Percentiles rank a stretch among this genome's conserved stretches.
These are phyloP conservation scores for Coemansia umbellata DNA, from an alignment of 192 early-diverging fungal genomes.

Conservation along the genomic window DNA sequence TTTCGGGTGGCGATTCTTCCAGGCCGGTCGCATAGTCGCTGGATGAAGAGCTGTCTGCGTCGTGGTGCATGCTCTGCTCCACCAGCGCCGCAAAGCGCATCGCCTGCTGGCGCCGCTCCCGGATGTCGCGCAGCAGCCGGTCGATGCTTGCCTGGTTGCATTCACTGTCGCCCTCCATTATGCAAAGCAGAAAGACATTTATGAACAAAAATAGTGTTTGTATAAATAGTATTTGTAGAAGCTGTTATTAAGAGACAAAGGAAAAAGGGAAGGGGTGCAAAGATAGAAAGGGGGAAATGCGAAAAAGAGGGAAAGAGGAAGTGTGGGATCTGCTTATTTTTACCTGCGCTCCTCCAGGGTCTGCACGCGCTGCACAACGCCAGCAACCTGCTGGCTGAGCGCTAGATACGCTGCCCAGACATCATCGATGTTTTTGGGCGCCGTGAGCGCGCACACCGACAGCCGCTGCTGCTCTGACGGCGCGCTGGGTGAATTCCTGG, in stretches of 20 bases:
- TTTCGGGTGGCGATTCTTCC: constrained; percentile 13
- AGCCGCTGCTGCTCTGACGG: neutral
- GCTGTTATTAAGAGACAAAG: neutral
- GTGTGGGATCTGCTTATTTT: neutral
- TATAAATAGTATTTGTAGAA: too few species aligned
- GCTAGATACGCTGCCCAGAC: constrained; percentile 39
- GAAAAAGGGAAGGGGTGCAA: neutral
- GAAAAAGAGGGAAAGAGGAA: neutral
- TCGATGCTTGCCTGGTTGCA: constrained; percentile 12
- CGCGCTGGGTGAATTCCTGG: neutral
- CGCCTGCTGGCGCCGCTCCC: constrained; percentile 21
- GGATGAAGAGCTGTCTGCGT: neutral
- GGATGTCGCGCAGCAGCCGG: constrained; percentile 17
- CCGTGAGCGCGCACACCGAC: constrained; percentile 33
- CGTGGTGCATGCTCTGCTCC: constrained; percentile 26
- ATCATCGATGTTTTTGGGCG: constrained; percentile 29
- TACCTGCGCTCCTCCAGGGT: constrained; percentile 13
- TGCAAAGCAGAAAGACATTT: too few species aligned
- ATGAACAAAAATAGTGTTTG: too few species aligned
- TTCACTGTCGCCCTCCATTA: neutral
- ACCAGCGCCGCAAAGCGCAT: constrained; percentile 16
- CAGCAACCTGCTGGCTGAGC: constrained; percentile 38
- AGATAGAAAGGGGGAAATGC: constrained; percentile 1
- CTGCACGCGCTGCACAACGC: constrained; percentile 20
- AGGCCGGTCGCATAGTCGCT: neutral